These are phyloP conservation scores for Paramecium primaurelia DNA, from an alignment of 73 alveolate genomes.

Conservation along the genomic window DNA sequence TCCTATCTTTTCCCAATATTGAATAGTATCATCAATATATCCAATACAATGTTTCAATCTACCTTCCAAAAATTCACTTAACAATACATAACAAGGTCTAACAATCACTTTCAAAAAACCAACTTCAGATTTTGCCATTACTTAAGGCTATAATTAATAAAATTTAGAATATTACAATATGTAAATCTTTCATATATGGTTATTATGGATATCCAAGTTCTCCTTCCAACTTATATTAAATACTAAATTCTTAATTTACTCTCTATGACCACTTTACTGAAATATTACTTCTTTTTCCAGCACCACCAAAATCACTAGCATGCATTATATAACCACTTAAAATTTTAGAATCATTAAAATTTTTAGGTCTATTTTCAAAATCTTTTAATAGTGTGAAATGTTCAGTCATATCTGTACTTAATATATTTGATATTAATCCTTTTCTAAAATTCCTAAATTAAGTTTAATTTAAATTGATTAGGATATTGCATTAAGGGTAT, in stretches of 20 bases:
- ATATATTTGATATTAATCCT: conserved; percentile 70
- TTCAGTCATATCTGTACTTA: conserved; percentile 71
- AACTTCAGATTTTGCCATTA: conserved; percentile 27
- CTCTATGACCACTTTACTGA: conserved; percentile 18
- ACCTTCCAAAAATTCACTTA: background rate
- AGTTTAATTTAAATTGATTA: conserved; percentile 60
- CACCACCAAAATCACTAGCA: conserved; percentile 50
- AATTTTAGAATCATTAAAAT: conserved; percentile 39
- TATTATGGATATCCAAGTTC: conserved; percentile 34
- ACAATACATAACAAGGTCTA: background rate
- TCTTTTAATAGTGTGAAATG: conserved; percentile 49
- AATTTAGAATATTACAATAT: background rate
- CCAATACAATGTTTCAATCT: background rate
- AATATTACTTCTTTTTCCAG: background rate
- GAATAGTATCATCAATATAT: conserved; percentile 19
- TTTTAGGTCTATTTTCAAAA: conserved; percentile 44
- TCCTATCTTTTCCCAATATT: background rate
- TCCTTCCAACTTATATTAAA: conserved; percentile 34
- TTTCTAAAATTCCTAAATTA: conserved; percentile 66
- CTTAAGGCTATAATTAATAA: background rate
- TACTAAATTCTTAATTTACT: conserved; percentile 48
- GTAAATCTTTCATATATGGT: conserved; percentile 57
- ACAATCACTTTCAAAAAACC: conserved; percentile 11
- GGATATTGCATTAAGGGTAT: conserved; percentile 61
- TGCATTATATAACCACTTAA: conserved; percentile 51